Evolutionary conservation across 371 early-diverging fungal genomes (phyloP), one percentile per base, ranked within the genome.

Genomic region (Dinochytrium kinnereticum): DNA sequence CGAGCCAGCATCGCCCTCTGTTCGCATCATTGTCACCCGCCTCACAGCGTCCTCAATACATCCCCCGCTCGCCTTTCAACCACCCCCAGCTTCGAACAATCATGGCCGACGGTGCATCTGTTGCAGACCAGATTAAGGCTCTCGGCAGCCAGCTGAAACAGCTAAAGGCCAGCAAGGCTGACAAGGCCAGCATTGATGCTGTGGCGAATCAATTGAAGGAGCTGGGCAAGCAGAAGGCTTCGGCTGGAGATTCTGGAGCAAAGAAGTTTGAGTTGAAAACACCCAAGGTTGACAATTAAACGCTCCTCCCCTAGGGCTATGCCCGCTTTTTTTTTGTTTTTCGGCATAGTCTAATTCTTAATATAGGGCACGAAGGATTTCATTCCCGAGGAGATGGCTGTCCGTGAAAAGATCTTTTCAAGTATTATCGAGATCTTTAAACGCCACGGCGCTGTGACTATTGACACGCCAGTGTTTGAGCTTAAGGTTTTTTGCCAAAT

Each of bases 381-480:
- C 78, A 88, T 85, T 64, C 95, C 95, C 64, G 91, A 92, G 76
- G 99, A 99, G 75, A 97, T 96, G 94, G 92, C 96, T 21, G 83
- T 98, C 71, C 91, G 99, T 39, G 94, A 98, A 78, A 81, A 91
- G 72, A 94, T 99, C 51, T 96, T 99, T 75, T 81, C 86, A 13
- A 96, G 92, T 26, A 95, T 97, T 71, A 92, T 88, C 61, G 69
- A 74, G 1, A 90, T 98, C 13, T 99, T 98, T 84, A 94, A 97
- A 81, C 90, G 90, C 71, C 98, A 99, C 85, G 99, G 99, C 55
- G 99, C 94, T 40, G 94, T 98, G 39, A 95, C 98, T 0, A 97
- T 99, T 72, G 99, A 99, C 73, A 99, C 99, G 0, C 99, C 99
- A 10, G 98, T 98, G 37, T 99, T 99, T 87, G 99, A 99, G 83